phyloP scores from a whole-genome alignment of 164 flowering plant species.

The Warburgia ugandensis region DNA sequence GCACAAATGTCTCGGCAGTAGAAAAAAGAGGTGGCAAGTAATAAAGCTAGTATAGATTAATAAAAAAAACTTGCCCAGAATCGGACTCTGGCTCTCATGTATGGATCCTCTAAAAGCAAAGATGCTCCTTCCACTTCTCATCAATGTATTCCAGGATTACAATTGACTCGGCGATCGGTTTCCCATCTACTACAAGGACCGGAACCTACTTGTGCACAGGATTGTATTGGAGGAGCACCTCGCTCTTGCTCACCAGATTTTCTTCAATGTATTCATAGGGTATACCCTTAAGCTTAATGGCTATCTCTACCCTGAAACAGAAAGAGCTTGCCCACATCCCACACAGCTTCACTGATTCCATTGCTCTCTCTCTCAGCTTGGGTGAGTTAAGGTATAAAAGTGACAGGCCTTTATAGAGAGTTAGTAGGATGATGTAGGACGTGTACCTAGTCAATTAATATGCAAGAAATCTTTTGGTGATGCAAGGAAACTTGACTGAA shows the following conservation, averaged over 20 bases:
- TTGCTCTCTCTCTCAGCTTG: not conserved
- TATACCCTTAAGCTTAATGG: constrained; percentile 28
- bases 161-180: constrained; percentile 21
- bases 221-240: constrained; percentile 10
- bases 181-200: constrained; percentile 17
- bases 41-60: too few relatives aligned
- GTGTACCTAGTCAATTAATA: too few relatives aligned
- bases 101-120: constrained; percentile 16
- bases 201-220: constrained; percentile 9
- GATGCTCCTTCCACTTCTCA: constrained; percentile 20
- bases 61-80: constrained; percentile 18
- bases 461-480: too few relatives aligned
- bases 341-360: not conserved
- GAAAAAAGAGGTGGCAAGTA: too few relatives aligned
- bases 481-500: too few relatives aligned
- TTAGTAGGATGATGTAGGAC: too few relatives aligned
- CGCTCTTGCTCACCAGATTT: constrained; percentile 25
- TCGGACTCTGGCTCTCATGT: constrained; percentile 13
- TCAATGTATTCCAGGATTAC: constrained; percentile 29
- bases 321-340: constrained; percentile 18
- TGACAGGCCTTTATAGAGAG: too few relatives aligned
- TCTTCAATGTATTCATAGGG: constrained; percentile 18
- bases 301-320: constrained; percentile 14
- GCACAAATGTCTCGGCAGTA: too few relatives aligned
- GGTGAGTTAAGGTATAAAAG: too few relatives aligned